Evolutionary conservation across 2,329 filamentous ascomycete species (phyloP).

Genomic region (Xylaria sp.): DNA sequence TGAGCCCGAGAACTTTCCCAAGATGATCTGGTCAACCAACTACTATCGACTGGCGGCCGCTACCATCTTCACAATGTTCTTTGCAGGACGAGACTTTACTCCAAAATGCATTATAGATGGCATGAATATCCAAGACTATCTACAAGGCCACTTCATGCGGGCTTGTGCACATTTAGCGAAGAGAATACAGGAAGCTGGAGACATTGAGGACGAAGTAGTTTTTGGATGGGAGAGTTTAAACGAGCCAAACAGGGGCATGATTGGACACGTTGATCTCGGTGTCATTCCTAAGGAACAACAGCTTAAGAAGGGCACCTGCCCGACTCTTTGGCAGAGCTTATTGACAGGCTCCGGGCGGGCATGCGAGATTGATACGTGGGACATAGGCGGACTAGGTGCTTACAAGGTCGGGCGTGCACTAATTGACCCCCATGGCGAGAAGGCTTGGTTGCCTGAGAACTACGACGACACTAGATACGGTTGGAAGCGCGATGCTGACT

Average conservation of each 20-base stretch:
- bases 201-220: slow-evolving; percentile 85
- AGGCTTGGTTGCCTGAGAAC: slow-evolving; percentile 83
- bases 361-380: slow-evolving; percentile 90
- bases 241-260: slow-evolving; percentile 89
- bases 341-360: slow-evolving; percentile 90
- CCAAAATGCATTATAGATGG: slow-evolving; percentile 96
- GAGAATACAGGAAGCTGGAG: slow-evolving; percentile 88
- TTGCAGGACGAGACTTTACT: slow-evolving; percentile 88
- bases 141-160: slow-evolving; percentile 85
- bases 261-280: slow-evolving; percentile 84
- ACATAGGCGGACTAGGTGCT: slow-evolving; percentile 91
- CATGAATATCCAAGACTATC: slow-evolving; percentile 94
- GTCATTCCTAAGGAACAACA: slow-evolving; percentile 87
- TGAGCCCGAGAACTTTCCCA: slow-evolving; percentile 86
- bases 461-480: slow-evolving; percentile 90
- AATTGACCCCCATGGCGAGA: slow-evolving; percentile 87
- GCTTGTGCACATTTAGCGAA: slow-evolving; percentile 84
- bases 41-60: slow-evolving; percentile 88
- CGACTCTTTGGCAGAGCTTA: slow-evolving; percentile 94
- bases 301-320: slow-evolving; percentile 90
- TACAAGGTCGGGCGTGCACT: slow-evolving; percentile 86
- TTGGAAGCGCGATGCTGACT: slow-evolving; percentile 86
- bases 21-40: slow-evolving; percentile 99
- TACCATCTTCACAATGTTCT: slow-evolving; percentile 95
- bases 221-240: slow-evolving; percentile 98